phyloP scores from a whole-genome alignment of 805 yeast species.

The Deakozyma indianensis region DNA sequence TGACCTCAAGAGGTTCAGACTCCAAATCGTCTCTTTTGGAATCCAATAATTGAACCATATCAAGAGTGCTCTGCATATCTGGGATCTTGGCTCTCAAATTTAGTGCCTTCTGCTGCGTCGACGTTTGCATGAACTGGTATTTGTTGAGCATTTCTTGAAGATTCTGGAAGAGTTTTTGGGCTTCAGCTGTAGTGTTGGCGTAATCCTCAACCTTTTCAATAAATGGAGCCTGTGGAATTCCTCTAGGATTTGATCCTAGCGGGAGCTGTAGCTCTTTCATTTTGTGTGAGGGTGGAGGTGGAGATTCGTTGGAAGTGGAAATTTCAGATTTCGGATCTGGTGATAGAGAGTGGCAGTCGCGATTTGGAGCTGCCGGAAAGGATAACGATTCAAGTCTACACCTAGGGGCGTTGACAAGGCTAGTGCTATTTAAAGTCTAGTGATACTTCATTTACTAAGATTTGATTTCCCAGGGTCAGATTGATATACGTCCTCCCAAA shows the following conservation, averaged over 20 bases:
- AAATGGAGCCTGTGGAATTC: slow-evolving; percentile 94
- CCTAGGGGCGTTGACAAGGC: too few species aligned
- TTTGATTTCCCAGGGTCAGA: too few species aligned
- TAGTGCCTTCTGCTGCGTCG: slow-evolving; percentile 29
- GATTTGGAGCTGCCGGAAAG: too few species aligned
- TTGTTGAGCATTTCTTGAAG: slow-evolving; percentile 74
- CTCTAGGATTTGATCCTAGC: slow-evolving; percentile 58
- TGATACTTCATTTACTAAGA: too few species aligned
- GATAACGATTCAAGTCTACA: too few species aligned
- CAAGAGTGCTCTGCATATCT: slow-evolving; percentile 79
- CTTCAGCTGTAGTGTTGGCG: slow-evolving; percentile 55
- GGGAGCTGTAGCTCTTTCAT: slow-evolving; percentile 12
- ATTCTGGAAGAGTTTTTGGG: slow-evolving; percentile 50
- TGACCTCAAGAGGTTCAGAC: slow-evolving; percentile 30
- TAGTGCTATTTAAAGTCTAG: too few species aligned
- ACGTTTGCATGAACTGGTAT: slow-evolving; percentile 20
- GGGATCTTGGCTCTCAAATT: slow-evolving; percentile 60
- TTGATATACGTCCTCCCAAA: too few species aligned
- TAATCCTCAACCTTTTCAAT: slow-evolving; percentile 69
- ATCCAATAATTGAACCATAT: slow-evolving; percentile 48
- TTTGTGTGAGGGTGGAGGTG: background rate
- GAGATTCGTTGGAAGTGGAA: background rate
- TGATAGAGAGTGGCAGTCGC: too few species aligned
- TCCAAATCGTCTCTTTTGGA: slow-evolving; percentile 36
- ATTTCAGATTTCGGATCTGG: too few species aligned